Evolutionary conservation across 2,329 filamentous ascomycete species (phyloP).

Genomic region (Cryphonectria japonica): DNA sequence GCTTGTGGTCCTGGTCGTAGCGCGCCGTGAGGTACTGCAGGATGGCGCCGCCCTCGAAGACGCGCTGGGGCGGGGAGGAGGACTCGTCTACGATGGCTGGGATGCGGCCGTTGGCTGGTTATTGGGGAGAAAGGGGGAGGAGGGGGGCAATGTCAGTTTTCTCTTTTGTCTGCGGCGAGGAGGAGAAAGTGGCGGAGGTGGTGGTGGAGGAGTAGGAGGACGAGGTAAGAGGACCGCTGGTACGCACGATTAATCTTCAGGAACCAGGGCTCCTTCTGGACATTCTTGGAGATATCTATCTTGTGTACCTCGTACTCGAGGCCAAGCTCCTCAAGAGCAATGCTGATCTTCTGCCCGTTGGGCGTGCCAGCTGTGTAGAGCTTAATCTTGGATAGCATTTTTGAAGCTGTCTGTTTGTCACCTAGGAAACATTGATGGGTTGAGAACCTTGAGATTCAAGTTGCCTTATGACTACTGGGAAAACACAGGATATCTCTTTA

Average conservation of each 20-base stretch:
- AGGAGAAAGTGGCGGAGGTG: no score
- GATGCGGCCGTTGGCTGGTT: conserved; percentile 4
- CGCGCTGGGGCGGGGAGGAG: conserved; percentile 4
- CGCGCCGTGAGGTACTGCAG: conserved; percentile 12
- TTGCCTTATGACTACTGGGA: not conserved
- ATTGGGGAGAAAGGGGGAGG: no score
- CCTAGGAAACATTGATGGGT: not conserved
- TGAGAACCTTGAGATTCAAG: not conserved
- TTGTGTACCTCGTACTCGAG: conserved; percentile 10
- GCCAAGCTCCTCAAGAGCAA: conserved; percentile 15
- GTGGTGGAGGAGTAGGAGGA: not conserved
- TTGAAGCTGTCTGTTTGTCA: not conserved
- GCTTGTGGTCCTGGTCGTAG: conserved; percentile 9
- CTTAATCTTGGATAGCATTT: conserved; percentile 12
- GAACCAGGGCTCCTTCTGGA: conserved; percentile 11
- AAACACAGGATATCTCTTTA: not conserved
- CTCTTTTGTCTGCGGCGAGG: not conserved
- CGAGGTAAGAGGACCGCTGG: not conserved
- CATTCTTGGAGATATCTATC: conserved; percentile 8
- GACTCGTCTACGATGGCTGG: conserved; percentile 1
- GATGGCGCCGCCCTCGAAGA: conserved; percentile 18
- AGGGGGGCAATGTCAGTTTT: not conserved
- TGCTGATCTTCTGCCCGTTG: conserved; percentile 16
- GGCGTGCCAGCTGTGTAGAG: conserved; percentile 10
- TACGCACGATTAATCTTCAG: not conserved